Evolutionary conservation across 78 protist species (phyloP), one percentile per base, ranked within the genome.

Genomic region (Guillardia theta): DNA sequence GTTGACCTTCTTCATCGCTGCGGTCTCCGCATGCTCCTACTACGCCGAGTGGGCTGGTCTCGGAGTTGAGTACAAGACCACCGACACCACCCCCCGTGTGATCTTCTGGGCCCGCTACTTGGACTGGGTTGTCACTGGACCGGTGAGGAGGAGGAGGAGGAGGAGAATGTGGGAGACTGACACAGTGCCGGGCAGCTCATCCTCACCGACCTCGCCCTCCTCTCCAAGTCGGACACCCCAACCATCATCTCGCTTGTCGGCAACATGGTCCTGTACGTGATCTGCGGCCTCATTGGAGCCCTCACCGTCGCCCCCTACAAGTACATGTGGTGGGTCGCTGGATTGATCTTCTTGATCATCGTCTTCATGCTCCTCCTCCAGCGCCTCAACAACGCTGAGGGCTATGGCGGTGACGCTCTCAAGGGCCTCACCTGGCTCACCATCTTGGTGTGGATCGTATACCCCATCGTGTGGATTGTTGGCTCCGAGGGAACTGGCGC

Each of bases 41-140:
- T 88, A 88, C 64, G 93, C 93, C 44, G 43, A 33, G 93, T 88
- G 62, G 76, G 62, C 93, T n/a, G 93, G 93, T 48, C 54, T 88
- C 53, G 93, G 93, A 8, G 93, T 88, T 4, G 62, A 48, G 93
- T 48, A 88, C 93, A 88, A 88, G 64, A 88, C 93, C 93, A 88
- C 54, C 64, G 93, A 88, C 62, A 48, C 93, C 39, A 45, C 93
- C 43, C 93, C 93, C 53, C 93, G 93, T 88, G 54, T 88, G 48
- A 88, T 88, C 93, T 88, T 88, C 93, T 88, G 93, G 93, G 93
- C 93, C 8, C 93, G 64, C 64, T 88, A 48, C 93, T 27, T 88
- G 6, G 93, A 88, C 93, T 88, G 93, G 93, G 43, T 88, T 19
- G 33, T 88, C 64, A 88, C 93, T 48, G 44, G 41, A 37, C 93